Evolutionary conservation across 306 rosid species (phyloP).

Genomic region (Medicago ruthenica): DNA sequence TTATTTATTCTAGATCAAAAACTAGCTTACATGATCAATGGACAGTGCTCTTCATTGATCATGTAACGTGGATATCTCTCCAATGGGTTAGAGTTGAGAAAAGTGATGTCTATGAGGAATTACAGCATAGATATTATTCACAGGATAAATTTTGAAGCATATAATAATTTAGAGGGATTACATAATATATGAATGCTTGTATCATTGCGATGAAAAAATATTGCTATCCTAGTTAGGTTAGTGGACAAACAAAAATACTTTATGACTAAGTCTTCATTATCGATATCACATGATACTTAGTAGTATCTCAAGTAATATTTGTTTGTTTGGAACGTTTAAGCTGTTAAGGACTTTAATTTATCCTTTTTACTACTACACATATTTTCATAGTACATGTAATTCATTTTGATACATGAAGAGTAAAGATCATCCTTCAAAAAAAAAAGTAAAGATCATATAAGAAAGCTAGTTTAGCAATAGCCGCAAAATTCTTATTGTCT

Average conservation of each 20-base stretch:
- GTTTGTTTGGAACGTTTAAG: neutral
- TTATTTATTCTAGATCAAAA: no score
- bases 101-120: no score
- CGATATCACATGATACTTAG: neutral
- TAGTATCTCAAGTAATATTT: neutral
- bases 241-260: no score
- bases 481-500: neutral
- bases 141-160: neutral
- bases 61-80: no score
- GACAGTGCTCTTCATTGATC: no score
- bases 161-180: neutral
- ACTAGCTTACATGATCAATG: no score
- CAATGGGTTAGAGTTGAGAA: no score
- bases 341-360: neutral
- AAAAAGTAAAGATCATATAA: neutral
- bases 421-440: no score
- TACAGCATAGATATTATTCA: neutral
- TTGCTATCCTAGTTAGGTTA: no score
- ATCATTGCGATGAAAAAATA: neutral
- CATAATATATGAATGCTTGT: neutral
- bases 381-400: no score
- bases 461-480: neutral
- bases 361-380: no score
- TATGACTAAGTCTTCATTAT: slow-evolving; percentile 23
- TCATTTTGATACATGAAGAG: no score